Percentiles rank a stretch among this genome's conserved stretches.
Evolutionary conservation across 495 filamentous ascomycete genomes (phyloP).

Genomic region (Xylaria sp.): DNA sequence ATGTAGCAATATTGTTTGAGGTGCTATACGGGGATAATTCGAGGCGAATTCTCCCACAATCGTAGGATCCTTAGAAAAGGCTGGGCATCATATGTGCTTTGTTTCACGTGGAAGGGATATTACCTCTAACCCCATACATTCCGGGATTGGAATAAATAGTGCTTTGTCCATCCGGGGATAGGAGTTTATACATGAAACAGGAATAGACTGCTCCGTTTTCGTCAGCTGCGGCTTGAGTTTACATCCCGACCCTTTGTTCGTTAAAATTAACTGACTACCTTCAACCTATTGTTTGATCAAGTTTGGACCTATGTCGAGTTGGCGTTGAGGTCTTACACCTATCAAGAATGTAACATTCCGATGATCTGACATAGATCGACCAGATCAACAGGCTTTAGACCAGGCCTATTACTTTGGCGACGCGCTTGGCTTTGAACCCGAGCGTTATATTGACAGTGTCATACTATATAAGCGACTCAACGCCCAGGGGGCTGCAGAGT

Average conservation of each 20-base stretch:
- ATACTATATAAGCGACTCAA: background rate
- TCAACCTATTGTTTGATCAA: background rate
- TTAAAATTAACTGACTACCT: background rate
- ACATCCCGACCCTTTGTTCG: background rate
- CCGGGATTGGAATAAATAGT: background rate
- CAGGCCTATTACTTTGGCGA: background rate
- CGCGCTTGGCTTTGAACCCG: background rate
- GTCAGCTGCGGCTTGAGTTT: background rate
- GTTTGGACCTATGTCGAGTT: background rate
- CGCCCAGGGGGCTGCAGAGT: background rate
- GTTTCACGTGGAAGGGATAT: no score
- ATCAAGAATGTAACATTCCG: no score
- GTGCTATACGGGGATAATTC: no score
- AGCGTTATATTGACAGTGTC: background rate
- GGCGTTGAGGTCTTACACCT: background rate
- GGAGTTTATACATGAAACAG: background rate
- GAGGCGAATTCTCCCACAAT: no score
- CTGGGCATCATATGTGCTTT: no score
- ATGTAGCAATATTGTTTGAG: no score
- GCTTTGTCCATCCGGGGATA: background rate
- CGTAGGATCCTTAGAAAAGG: no score
- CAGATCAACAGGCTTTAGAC: background rate
- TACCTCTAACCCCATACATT: no score
- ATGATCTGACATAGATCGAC: background rate
- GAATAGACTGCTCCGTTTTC: background rate